Evolutionary conservation across 805 yeast genomes (phyloP).

Genomic region (Candida xyloterini): DNA sequence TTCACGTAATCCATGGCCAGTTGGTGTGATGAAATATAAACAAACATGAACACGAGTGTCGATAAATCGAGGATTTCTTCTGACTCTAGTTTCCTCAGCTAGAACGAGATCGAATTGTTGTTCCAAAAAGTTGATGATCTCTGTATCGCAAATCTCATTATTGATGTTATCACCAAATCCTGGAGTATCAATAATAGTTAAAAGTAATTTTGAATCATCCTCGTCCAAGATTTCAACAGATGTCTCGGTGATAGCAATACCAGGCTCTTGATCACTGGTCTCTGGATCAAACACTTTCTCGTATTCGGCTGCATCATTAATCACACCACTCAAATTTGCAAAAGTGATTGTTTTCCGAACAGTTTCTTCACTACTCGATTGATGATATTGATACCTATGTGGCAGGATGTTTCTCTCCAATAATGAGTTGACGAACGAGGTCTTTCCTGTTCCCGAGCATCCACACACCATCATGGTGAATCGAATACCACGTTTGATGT

Average conservation of each 20-base stretch:
- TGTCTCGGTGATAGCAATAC: conserved; percentile 70
- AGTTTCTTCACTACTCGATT: conserved; percentile 23
- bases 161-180: conserved; percentile 61
- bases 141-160: conserved; percentile 61
- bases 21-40: conserved; percentile 68
- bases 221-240: conserved; percentile 60
- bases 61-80: conserved; percentile 78
- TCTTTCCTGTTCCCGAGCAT: conserved; percentile 72
- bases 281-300: conserved; percentile 61
- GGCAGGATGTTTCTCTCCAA: conserved; percentile 60
- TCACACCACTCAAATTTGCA: conserved; percentile 55
- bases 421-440: conserved; percentile 69
- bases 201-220: conserved; percentile 51
- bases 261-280: conserved; percentile 64
- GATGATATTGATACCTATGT: conserved; percentile 49
- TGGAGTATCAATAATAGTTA: conserved; percentile 57
- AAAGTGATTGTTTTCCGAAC: conserved; percentile 52
- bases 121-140: conserved; percentile 62
- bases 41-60: conserved; percentile 76
- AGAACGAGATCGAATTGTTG: conserved; percentile 77
- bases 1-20: conserved; percentile 76
- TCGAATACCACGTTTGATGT: conserved; percentile 68
- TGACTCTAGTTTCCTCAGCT: conserved; percentile 83
- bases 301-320: conserved; percentile 52
- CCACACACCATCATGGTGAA: conserved; percentile 75